A percentile compares a stretch with the other conserved stretches of the same genome.
Evolutionary conservation across 306 rosid species (phyloP).

Genomic region (Cicer judaicum): DNA sequence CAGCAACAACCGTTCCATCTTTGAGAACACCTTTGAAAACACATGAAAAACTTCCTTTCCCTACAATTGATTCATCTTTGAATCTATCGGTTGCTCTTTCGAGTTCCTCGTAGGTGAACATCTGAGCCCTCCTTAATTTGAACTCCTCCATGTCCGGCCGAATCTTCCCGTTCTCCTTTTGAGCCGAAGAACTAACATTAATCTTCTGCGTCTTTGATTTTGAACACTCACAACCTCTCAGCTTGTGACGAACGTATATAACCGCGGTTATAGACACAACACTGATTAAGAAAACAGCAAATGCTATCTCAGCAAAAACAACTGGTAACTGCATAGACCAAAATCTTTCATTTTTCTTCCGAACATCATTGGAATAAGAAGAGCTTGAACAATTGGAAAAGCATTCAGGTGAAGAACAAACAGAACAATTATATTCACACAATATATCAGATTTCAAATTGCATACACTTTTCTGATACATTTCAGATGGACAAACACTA

Average conservation of each 20-base stretch:
- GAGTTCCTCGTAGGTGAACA: constrained; percentile 82
- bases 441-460: constrained; percentile 60
- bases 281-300: constrained; percentile 69
- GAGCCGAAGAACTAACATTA: constrained; percentile 51
- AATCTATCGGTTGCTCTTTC: constrained; percentile 77
- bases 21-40: constrained; percentile 80
- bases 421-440: constrained; percentile 84
- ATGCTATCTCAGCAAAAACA: constrained; percentile 72
- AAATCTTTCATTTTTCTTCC: constrained; percentile 60
- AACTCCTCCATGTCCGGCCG: constrained; percentile 77
- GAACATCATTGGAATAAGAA: constrained; percentile 41
- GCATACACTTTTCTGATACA: constrained; percentile 68
- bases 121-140: constrained; percentile 76
- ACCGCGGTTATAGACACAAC: constrained; percentile 68
- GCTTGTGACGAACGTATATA: constrained; percentile 71
- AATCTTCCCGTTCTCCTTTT: constrained; percentile 60
- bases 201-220: constrained; percentile 55
- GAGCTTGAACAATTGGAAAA: constrained; percentile 60
- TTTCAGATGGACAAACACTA: constrained; percentile 68
- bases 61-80: constrained; percentile 78
- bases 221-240: constrained; percentile 67
- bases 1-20: constrained; percentile 87
- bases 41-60: constrained; percentile 92
- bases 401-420: constrained; percentile 67
- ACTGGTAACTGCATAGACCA: constrained; percentile 78